These are phyloP conservation scores for Sporothrix sp. DNA, from an alignment of 2,329 filamentous ascomycete genomes.

Conservation along the genomic window DNA sequence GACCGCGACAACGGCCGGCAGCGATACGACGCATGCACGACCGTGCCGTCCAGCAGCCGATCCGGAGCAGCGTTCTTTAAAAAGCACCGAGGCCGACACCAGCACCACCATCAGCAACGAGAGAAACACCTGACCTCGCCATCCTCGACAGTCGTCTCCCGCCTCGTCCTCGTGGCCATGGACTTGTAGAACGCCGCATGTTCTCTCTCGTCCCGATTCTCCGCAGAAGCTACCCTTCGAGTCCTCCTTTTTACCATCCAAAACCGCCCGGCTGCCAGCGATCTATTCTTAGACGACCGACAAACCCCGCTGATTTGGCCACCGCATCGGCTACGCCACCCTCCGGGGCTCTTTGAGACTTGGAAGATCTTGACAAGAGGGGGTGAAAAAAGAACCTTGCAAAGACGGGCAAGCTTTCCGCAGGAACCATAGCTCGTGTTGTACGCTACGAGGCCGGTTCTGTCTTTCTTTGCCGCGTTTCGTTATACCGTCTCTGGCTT, in stretches of 20 bases:
- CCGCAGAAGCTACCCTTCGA: no score
- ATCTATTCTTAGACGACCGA: no score
- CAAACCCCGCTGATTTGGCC: not conserved
- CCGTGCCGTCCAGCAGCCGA: no score
- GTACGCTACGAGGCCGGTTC: no score
- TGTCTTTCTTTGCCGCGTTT: not conserved
- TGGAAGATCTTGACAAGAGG: not conserved
- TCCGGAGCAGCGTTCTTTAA: no score
- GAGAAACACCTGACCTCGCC: not conserved
- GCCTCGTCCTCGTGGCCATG: constrained; percentile 2
- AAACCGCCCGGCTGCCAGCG: not conserved
- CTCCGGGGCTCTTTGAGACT: not conserved
- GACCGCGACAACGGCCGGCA: no score
- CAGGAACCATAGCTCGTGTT: not conserved
- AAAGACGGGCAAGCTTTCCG: not conserved
- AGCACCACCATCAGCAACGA: no score
- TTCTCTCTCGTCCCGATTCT: no score
- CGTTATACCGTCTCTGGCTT: not conserved
- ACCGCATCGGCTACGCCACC: constrained; percentile 6
- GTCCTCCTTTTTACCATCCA: no score
- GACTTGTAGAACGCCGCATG: constrained; percentile 2
- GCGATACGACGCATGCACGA: no score
- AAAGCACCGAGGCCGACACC: no score
- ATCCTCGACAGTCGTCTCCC: not conserved
- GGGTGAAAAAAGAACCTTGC: not conserved